Conservation (phyloP, 805 yeast genomes). For the Saccharomyces cerevisiae region DNA sequence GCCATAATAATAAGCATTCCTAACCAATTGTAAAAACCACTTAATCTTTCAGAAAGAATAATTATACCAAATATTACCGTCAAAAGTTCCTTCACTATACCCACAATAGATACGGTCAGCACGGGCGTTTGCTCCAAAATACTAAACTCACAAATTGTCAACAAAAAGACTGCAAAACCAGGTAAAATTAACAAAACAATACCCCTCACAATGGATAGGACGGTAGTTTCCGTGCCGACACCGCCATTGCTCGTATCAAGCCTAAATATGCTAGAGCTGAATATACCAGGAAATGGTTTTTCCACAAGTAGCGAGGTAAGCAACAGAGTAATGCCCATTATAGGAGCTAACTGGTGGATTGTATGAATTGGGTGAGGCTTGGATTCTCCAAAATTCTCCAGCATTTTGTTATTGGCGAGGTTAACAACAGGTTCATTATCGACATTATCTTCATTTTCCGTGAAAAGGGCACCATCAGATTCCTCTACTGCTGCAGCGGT, state of each 20-base stretch:
- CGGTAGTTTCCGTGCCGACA: conserved; percentile 3
- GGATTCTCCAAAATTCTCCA: conserved; percentile 1
- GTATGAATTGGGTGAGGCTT: conserved; percentile 71
- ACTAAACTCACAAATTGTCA: conserved; percentile 84
- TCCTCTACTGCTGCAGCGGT: neutral
- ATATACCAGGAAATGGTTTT: conserved; percentile 37
- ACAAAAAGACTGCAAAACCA: conserved; percentile 77
- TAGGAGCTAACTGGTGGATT: conserved; percentile 75
- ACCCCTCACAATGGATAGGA: conserved; percentile 40
- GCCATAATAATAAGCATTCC: conserved; percentile 69
- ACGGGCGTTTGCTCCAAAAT: conserved; percentile 76
- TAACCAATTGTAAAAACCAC: conserved; percentile 51
- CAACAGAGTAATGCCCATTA: conserved; percentile 61
- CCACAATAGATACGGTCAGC: conserved; percentile 80
- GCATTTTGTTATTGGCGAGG: neutral
- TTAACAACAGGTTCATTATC: conserved; percentile 2
- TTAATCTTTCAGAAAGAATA: conserved; percentile 64
- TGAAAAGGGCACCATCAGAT: neutral
- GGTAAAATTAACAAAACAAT: conserved; percentile 61
- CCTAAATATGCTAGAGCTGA: conserved; percentile 19
- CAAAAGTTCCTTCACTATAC: conserved; percentile 83
- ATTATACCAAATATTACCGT: conserved; percentile 65
- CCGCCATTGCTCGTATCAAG: conserved; percentile 4
- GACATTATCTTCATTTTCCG: neutral
- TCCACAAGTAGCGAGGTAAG: conserved; percentile 60